Evolutionary conservation across 352 stramenopile species (phyloP).

Genomic region (Pythium volutum): DNA sequence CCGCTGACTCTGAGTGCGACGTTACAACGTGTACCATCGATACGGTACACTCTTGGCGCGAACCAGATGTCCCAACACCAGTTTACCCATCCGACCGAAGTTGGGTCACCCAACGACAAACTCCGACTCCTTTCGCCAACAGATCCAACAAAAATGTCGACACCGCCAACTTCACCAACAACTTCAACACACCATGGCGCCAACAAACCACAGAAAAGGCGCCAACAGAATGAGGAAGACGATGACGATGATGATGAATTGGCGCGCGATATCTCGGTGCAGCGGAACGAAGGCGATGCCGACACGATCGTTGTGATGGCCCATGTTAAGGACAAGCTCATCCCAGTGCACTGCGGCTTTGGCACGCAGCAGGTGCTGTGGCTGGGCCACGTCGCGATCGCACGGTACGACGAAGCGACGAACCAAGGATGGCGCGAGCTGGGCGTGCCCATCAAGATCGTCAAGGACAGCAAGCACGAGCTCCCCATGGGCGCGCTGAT

Average conservation of each 20-base stretch:
- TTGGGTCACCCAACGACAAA: not conserved
- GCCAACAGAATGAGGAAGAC: not conserved
- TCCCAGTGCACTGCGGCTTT: conserved; percentile 65
- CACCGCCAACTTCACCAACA: conserved; percentile 12
- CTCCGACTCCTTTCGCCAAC: not conserved
- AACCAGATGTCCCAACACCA: not conserved
- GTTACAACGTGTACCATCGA: conserved; percentile 15
- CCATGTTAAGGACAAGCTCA: conserved; percentile 71
- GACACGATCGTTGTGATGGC: conserved; percentile 59
- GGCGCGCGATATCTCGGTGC: conserved; percentile 14
- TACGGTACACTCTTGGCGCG: conserved; percentile 4
- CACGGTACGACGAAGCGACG: conserved; percentile 54
- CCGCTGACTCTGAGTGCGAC: conserved; percentile 21
- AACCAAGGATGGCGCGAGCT: conserved; percentile 51
- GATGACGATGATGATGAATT: conserved; percentile 12
- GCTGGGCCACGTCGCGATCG: conserved; percentile 70
- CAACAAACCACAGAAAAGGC: not conserved
- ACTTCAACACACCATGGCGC: conserved; percentile 19
- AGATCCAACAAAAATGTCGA: conserved; percentile 6
- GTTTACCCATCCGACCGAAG: conserved; percentile 1
- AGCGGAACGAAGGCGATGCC: conserved; percentile 44
- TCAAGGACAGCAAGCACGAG: conserved; percentile 41
- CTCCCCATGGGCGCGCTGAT: conserved; percentile 55
- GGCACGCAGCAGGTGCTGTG: conserved; percentile 71
- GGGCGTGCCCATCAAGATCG: conserved; percentile 39